phyloP scores from a whole-genome alignment of 305 asterid species.

The Solanum hybrid region DNA sequence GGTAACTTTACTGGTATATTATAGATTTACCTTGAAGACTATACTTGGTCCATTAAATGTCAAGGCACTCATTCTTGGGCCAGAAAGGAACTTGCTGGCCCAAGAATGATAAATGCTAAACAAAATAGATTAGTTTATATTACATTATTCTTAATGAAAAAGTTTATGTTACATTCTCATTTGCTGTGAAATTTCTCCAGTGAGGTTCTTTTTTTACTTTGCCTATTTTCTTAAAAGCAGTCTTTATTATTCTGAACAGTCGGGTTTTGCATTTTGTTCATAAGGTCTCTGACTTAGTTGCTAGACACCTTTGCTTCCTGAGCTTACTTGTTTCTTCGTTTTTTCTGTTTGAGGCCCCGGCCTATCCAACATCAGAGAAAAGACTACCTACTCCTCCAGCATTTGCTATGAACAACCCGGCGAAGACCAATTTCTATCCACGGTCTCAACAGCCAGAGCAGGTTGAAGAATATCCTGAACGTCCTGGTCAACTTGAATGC shows the following conservation, averaged over 20 bases:
- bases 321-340: slow-evolving; percentile 20
- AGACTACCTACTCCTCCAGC: slow-evolving; percentile 89
- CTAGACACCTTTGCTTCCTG: background rate
- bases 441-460: slow-evolving; percentile 35
- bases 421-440: slow-evolving; percentile 33
- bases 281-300: background rate
- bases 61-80: background rate
- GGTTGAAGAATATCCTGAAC: slow-evolving; percentile 72
- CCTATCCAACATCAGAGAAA: slow-evolving; percentile 56
- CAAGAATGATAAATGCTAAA: background rate
- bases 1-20: background rate
- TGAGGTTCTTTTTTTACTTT: background rate
- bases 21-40: background rate
- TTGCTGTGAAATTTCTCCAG: background rate
- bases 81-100: background rate
- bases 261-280: background rate
- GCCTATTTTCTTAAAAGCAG: background rate
- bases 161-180: background rate
- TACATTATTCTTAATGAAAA: background rate
- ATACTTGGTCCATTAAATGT: background rate
- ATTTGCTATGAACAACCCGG: slow-evolving; percentile 48
- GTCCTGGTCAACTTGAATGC: slow-evolving; percentile 92
- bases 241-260: background rate
- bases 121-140: background rate
- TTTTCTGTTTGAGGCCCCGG: slow-evolving; percentile 43